Conservation (phyloP, 768 basidiomycete species). For the Xanthoconium stramineum region DNA sequence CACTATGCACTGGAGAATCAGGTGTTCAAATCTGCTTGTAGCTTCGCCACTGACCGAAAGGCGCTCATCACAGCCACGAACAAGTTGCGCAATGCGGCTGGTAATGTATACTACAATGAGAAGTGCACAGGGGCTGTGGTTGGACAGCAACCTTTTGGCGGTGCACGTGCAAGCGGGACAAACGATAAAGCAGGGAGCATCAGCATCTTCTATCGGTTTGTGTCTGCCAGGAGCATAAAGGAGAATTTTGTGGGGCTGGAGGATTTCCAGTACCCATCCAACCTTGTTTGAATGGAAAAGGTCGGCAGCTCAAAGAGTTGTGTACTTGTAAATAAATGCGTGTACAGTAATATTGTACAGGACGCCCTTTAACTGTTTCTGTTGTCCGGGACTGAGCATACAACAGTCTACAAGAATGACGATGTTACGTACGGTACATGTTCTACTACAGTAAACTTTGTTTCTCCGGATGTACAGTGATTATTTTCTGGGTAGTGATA, state of each 20-base stretch:
- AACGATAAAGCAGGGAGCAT: conserved; percentile 97
- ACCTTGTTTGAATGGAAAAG: conserved; percentile 51
- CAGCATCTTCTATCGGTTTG: conserved; percentile 73
- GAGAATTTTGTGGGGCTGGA: conserved; percentile 90
- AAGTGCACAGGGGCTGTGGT: conserved; percentile 98
- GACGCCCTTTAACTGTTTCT: too few species aligned
- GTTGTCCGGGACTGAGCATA: too few species aligned
- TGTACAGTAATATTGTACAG: too few species aligned
- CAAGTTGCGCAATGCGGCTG: conserved; percentile 84
- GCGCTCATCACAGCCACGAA: conserved; percentile 79
- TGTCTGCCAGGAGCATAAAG: conserved; percentile 91
- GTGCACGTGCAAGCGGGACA: conserved; percentile 88
- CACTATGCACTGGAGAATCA: neutral
- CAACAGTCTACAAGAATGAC: too few species aligned
- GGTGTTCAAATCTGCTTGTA: conserved; percentile 29
- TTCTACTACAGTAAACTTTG: too few species aligned
- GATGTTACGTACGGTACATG: too few species aligned
- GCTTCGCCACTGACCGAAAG: conserved; percentile 80
- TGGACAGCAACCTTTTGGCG: conserved; percentile 98
- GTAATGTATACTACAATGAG: conserved; percentile 98
- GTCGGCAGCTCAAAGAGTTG: neutral
- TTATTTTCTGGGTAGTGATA: conserved; percentile 20
- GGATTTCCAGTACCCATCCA: conserved; percentile 83
- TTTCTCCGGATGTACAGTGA: neutral
- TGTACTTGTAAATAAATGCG: neutral